These are phyloP conservation scores for Fusarium sp. DNA, from an alignment of 2,329 filamentous ascomycete species.

Conservation along the genomic window DNA sequence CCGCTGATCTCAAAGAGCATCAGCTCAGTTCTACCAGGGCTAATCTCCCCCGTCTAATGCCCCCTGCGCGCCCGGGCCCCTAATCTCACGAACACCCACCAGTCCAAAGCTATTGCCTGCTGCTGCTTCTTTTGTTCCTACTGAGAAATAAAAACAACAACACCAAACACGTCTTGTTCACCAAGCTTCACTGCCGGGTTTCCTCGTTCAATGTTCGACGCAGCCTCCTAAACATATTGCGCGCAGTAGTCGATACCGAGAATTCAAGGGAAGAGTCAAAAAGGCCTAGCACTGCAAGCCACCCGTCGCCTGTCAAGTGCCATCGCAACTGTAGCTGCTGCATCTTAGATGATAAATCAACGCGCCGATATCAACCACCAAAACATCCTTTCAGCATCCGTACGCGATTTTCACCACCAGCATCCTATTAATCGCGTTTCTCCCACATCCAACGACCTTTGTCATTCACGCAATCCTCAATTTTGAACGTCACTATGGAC, in stretches of 20 bases:
- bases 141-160: conserved; percentile 33
- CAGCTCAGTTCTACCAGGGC: conserved; percentile 38
- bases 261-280: conserved; percentile 2
- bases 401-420: conserved; percentile 21
- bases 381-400: conserved; percentile 27
- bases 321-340: conserved; percentile 20
- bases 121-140: conserved; percentile 26
- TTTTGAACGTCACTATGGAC: conserved; percentile 48
- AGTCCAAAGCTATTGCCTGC: conserved; percentile 25
- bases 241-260: conserved; percentile 16
- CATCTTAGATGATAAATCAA: conserved; percentile 38
- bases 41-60: conserved; percentile 43
- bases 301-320: conserved; percentile 11
- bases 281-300: conserved; percentile 7
- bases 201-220: not conserved
- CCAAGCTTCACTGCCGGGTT: conserved; percentile 7
- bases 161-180: conserved; percentile 30
- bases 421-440: conserved; percentile 38
- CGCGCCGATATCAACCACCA: conserved; percentile 25
- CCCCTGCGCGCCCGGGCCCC: conserved; percentile 43
- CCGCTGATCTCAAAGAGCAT: conserved; percentile 23
- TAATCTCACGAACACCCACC: conserved; percentile 43
- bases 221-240: conserved; percentile 14
- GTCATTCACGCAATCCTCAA: conserved; percentile 26
- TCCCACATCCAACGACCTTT: conserved; percentile 30